Evolutionary conservation across 177 flowering plant genomes (phyloP), one percentile per base, ranked within the genome.

Genomic region (Tripterygium wilfordii): DNA sequence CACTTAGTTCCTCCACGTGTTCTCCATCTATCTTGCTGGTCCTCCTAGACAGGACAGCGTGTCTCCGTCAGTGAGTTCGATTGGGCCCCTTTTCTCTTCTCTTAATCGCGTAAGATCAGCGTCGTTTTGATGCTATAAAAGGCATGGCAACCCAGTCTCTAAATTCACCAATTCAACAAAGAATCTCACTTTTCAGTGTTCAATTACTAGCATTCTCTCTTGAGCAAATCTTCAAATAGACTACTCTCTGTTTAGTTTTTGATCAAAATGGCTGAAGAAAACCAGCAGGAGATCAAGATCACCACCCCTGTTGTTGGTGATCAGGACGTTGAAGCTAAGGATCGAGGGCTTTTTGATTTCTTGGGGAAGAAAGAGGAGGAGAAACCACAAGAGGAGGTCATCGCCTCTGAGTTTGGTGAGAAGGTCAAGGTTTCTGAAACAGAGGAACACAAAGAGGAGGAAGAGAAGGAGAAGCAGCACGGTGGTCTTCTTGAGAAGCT

Each of bases 301-400:
- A 5, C 38, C 5, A 35, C 30, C 45, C 29, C 29, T 8, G 13
- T 18, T 16, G 46, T 23, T 18, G 52, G 14, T 3, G 50, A 16
- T 8, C 61, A 48, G 2, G 57, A 5, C 13, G 78, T 52, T 2
- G 94, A 80, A 69, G 16, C 63, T 48, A 68, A 58, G 35, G 91
- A 77, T 48, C 80, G 97, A 0, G 96, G 97, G 4, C 3, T 84
- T 65, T 83, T 90, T 35, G 89, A 70, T 64, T 87, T 87, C 70
- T 10, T 75, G 50, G 53, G 64, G 50, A 80, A 77, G 69, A 70
- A 75, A 32, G 68, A 42, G n/a, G n/a, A n/a, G n/a, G n/a, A n/a
- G n/a, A n/a, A n/a, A n/a, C n/a, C n/a, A n/a, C n/a, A n/a, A n/a
- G n/a, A n/a, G n/a, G n/a, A n/a, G 48, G 77, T 47, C 51, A 57